Evolutionary conservation across 495 filamentous ascomycete species (phyloP).

Genomic region (Cenococcum geophilum): DNA sequence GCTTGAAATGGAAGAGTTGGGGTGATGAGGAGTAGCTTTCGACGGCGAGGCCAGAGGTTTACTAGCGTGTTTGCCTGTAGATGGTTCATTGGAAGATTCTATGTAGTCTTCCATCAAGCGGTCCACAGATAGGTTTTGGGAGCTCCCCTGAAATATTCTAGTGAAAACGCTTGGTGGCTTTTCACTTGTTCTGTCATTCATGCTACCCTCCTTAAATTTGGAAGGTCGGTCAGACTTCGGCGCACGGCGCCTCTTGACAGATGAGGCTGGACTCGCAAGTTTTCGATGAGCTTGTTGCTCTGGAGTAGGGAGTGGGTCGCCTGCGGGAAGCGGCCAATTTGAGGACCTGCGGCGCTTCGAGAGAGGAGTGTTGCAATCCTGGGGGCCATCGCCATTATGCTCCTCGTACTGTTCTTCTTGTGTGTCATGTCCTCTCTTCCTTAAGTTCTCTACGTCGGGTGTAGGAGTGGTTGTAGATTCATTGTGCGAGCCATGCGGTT

Average conservation of each 20-base stretch:
- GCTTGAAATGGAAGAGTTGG: slow-evolving; percentile 2
- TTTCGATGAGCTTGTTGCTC: neutral
- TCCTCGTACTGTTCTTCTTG: neutral
- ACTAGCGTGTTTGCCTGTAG: neutral
- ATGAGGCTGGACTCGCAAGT: slow-evolving; percentile 1
- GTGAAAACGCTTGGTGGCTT: slow-evolving; percentile 32
- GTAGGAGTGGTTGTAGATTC: neutral
- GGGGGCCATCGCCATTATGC: slow-evolving; percentile 2
- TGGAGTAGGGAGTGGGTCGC: neutral
- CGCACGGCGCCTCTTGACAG: neutral
- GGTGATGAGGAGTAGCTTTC: neutral
- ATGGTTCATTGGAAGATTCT: neutral
- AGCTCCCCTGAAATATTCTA: slow-evolving; percentile 3
- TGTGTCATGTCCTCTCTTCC: slow-evolving; percentile 4
- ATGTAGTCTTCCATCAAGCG: slow-evolving; percentile 34
- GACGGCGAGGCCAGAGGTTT: neutral
- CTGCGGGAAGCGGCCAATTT: slow-evolving; percentile 46
- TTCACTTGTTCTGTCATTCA: slow-evolving; percentile 32
- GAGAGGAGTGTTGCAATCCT: slow-evolving; percentile 29
- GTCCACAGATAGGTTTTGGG: slow-evolving; percentile 24
- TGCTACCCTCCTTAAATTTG: slow-evolving; percentile 32
- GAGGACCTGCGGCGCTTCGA: slow-evolving; percentile 46
- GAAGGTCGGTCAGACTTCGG: neutral
- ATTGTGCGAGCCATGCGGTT: neutral
- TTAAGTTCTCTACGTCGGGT: neutral